These are phyloP conservation scores for Ustilago curta DNA, from an alignment of 1,284 basidiomycete species.

Conservation along the genomic window DNA sequence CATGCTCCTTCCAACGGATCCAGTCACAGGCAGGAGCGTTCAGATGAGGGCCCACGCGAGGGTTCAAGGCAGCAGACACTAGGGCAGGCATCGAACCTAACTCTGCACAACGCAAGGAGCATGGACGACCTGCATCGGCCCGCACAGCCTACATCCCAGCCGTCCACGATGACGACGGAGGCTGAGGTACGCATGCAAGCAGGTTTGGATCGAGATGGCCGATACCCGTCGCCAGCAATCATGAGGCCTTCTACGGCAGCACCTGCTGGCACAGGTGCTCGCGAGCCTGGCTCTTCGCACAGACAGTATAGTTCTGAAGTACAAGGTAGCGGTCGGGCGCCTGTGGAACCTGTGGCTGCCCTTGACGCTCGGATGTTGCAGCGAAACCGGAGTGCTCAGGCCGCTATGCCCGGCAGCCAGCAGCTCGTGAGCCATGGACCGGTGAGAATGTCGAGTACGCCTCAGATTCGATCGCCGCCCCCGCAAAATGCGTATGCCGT, in stretches of 20 bases:
- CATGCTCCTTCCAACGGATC: conserved; percentile 20
- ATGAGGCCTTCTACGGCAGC: conserved; percentile 48
- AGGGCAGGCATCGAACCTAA: conserved; percentile 17
- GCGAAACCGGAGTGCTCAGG: conserved; percentile 49
- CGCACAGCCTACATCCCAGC: conserved; percentile 16
- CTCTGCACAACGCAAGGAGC: conserved; percentile 49
- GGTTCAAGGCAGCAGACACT: conserved; percentile 5
- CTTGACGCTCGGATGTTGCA: conserved; percentile 38
- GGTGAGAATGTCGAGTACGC: conserved; percentile 36
- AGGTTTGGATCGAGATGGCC: conserved; percentile 44
- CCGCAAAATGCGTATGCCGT: conserved; percentile 8
- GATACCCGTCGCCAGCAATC: conserved; percentile 43
- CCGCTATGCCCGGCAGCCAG: conserved; percentile 36
- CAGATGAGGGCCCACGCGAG: conserved; percentile 26
- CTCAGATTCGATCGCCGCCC: conserved; percentile 45
- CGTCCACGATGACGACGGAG: conserved; percentile 25
- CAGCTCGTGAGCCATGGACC: conserved; percentile 29
- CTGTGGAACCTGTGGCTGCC: background rate
- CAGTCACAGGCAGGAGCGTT: conserved; percentile 31
- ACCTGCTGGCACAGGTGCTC: conserved; percentile 24
- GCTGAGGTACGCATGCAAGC: conserved; percentile 39
- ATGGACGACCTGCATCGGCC: conserved; percentile 52
- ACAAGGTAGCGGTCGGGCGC: conserved; percentile 14
- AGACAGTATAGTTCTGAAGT: conserved; percentile 52
- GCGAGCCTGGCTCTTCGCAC: conserved; percentile 26